Evolutionary conservation across 2,329 filamentous ascomycete genomes (phyloP), one percentile per base, ranked within the genome.

Genomic region (Emergomyces pasteurianus): DNA sequence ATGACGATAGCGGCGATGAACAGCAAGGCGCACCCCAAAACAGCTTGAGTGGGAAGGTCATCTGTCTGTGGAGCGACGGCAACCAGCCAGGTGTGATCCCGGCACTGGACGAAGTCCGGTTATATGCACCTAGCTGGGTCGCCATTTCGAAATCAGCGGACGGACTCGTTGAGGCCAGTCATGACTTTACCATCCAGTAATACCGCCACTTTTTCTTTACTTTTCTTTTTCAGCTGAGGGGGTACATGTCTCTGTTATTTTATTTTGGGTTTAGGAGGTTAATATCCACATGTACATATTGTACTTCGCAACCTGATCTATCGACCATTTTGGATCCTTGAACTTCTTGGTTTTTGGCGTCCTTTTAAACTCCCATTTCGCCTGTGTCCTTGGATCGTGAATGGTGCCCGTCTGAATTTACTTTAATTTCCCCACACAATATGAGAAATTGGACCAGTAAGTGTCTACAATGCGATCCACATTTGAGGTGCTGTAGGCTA

Each of bases 21-120:
- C 68, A 62, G 9, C 69, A 72, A 47, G 64, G 68, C 18, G 69
- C 68, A 43, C 67, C 70, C 59, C 73, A 72, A 16, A 67, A 73
- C 62, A 72, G 73, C 21, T 68, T 90, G 40, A 80, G 79, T 64
- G 89, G 91, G 1, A 81, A 77, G 40, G 84, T 92, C 1, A 80
- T 86, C 18, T 97, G 94, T 74, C 78, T 89, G 38, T 97, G 92
- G 91, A 90, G 87, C 68, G 94, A 99, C 75, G 86, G 83, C 52
- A 96, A 96, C 69, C 76, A 78, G 42, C 73, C 75, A 2, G 86
- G 84, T 3, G 80, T 80, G 0, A 91, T 97, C 55, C 92, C 92
- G 0, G 92, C 92, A 0, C 82, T 92, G 58, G 88, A 94, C 67
- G 92, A 97, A 74, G 79, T 89, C 56, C 78, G 82, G 66, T 82